These are phyloP conservation scores for Penicillium polonicum DNA, from an alignment of 2,329 filamentous ascomycete genomes.

Conservation along the genomic window DNA sequence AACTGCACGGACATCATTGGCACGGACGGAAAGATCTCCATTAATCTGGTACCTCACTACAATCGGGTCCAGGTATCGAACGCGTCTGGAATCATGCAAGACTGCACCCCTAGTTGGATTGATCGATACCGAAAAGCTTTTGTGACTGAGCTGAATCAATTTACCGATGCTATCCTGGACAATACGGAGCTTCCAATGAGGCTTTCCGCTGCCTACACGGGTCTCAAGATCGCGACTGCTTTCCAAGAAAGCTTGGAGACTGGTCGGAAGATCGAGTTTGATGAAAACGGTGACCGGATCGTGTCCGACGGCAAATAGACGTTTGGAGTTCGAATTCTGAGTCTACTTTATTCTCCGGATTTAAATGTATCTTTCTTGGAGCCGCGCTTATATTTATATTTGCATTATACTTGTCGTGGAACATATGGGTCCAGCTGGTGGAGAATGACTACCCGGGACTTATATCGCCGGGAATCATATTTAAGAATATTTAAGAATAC, in stretches of 20 bases:
- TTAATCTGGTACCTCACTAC: constrained; percentile 58
- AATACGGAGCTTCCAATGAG: constrained; percentile 54
- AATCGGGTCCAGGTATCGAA: constrained; percentile 58
- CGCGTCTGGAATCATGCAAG: constrained; percentile 52
- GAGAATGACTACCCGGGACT: no score
- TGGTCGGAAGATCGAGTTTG: constrained; percentile 35
- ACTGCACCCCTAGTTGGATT: constrained; percentile 49
- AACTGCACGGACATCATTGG: constrained; percentile 66
- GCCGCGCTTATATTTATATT: no score
- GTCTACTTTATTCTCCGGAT: no score
- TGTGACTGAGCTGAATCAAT: constrained; percentile 61
- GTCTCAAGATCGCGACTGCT: constrained; percentile 57
- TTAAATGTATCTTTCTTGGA: no score
- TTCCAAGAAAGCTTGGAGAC: constrained; percentile 52
- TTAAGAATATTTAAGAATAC: no score
- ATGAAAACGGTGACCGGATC: constrained; percentile 23
- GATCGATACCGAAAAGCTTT: constrained; percentile 62
- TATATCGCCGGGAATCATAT: no score
- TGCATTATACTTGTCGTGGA: no score
- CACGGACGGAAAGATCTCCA: constrained; percentile 59
- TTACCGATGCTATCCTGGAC: constrained; percentile 58
- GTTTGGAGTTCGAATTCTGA: no score
- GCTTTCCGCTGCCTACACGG: constrained; percentile 55
- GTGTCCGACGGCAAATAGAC: no score
- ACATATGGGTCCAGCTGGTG: no score